A percentile compares a stretch with the other conserved stretches of the same genome.
Conservation (phyloP, 208 protist genomes). For the Leishmania aethiopica region DNA sequence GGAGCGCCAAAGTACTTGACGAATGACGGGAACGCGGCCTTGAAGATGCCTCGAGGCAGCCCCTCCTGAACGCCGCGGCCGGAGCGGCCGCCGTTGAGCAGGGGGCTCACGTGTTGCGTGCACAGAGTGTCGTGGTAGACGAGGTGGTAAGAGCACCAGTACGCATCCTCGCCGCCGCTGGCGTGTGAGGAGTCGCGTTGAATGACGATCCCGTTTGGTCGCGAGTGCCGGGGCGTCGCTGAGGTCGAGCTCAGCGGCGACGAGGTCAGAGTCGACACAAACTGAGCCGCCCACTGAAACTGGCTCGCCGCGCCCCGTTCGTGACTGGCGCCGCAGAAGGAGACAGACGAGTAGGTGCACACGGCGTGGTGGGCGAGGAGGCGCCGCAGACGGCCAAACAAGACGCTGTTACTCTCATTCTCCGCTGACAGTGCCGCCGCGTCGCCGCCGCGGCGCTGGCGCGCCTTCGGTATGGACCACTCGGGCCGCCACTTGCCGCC, state of each 20-base stretch:
- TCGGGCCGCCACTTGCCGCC: conserved; percentile 76
- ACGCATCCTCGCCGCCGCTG: background rate
- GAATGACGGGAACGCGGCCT: conserved; percentile 52
- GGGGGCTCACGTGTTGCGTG: conserved; percentile 73
- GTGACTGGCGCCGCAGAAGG: conserved; percentile 55
- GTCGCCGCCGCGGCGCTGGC: background rate
- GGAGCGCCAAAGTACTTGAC: conserved; percentile 54
- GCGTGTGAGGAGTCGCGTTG: background rate
- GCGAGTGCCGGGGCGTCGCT: conserved; percentile 64
- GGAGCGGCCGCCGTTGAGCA: conserved; percentile 65
- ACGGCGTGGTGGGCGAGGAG: conserved; percentile 72
- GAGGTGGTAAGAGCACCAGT: conserved; percentile 82
- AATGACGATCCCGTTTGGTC: conserved; percentile 55
- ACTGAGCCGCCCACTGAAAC: conserved; percentile 80
- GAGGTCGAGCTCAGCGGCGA: conserved; percentile 77
- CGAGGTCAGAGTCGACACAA: conserved; percentile 80
- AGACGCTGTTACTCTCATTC: background rate
- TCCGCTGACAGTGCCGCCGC: background rate
- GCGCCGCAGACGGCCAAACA: conserved; percentile 33
- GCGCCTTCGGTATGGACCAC: conserved; percentile 44
- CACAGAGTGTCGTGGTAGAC: conserved; percentile 80
- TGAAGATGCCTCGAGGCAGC: conserved; percentile 69
- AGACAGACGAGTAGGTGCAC: conserved; percentile 72
- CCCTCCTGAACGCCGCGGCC: conserved; percentile 49
- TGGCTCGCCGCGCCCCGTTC: conserved; percentile 26